These are phyloP conservation scores for Noccaea bulbosa DNA, from an alignment of 345 rosid species.

Conservation along the genomic window DNA sequence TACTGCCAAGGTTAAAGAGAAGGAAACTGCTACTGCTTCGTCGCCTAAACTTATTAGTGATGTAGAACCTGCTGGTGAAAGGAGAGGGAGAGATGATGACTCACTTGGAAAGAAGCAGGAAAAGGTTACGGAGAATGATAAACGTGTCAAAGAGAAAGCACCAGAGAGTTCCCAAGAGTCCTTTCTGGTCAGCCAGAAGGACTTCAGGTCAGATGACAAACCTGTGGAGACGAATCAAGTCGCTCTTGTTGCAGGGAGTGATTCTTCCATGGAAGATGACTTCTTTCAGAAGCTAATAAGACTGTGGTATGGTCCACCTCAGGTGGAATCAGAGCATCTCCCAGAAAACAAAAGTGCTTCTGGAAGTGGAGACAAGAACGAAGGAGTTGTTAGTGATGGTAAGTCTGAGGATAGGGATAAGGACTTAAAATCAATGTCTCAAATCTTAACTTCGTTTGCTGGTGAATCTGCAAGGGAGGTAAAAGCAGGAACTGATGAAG, in stretches of 20 bases:
- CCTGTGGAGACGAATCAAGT: conserved; percentile 28
- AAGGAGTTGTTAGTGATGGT: conserved; percentile 18
- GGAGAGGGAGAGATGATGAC: conserved; percentile 25
- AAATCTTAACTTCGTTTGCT: conserved; percentile 33
- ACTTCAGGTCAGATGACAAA: conserved; percentile 13
- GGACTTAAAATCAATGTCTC: conserved; percentile 25
- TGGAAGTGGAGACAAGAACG: conserved; percentile 35
- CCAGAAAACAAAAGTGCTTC: conserved; percentile 27
- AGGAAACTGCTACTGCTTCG: conserved; percentile 26
- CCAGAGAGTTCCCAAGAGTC: conserved; percentile 25
- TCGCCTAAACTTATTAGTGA: conserved; percentile 34
- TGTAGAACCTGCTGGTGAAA: conserved; percentile 38
- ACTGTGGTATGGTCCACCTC: conserved; percentile 54
- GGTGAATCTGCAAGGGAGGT: conserved; percentile 38
- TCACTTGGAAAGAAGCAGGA: conserved; percentile 32
- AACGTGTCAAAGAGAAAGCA: conserved; percentile 13
- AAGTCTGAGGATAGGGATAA: conserved; percentile 42
- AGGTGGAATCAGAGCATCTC: conserved; percentile 32
- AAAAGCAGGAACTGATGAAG: conserved; percentile 41
- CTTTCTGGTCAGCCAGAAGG: conserved; percentile 28
- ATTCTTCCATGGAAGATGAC: conserved; percentile 46
- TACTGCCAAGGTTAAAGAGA: conserved; percentile 17
- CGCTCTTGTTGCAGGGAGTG: conserved; percentile 36
- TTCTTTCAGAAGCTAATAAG: conserved; percentile 52
- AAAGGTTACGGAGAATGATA: not conserved